Percentiles rank a stretch among this genome's conserved stretches.
Conservation (phyloP, 768 basidiomycete species). For the Xanthoconium purpureum region DNA sequence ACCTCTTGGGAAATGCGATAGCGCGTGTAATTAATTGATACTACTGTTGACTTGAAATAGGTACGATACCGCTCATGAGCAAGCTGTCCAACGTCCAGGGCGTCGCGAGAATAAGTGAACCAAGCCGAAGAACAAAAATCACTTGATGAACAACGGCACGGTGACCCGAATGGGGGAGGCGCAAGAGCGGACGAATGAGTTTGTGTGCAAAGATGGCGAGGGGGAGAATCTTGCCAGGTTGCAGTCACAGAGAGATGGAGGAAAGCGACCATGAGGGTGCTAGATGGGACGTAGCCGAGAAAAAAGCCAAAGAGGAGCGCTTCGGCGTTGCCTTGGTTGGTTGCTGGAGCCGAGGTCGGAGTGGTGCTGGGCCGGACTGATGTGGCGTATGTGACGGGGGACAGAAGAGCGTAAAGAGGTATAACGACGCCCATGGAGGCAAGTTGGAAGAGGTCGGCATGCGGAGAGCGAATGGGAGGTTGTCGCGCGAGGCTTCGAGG, state of each 20-base stretch:
- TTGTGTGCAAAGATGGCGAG: slow-evolving; percentile 20
- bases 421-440: slow-evolving; percentile 43
- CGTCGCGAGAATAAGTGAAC: slow-evolving; percentile 40
- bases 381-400: slow-evolving; percentile 40
- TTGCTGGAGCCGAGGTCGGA: slow-evolving; percentile 15
- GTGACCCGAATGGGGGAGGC: slow-evolving; percentile 19
- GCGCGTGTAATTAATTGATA: too few species aligned
- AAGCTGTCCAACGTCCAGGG: slow-evolving; percentile 45
- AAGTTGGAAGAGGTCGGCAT: slow-evolving; percentile 44
- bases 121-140: slow-evolving; percentile 45
- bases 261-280: slow-evolving; percentile 42
- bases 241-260: slow-evolving; percentile 44
- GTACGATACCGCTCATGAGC: slow-evolving; percentile 2
- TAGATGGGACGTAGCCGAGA: slow-evolving; percentile 46
- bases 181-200: slow-evolving; percentile 32
- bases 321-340: slow-evolving; percentile 49
- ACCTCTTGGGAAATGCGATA: too few species aligned
- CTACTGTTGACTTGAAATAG: too few species aligned
- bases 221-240: slow-evolving; percentile 53
- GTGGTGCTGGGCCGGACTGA: neutral
- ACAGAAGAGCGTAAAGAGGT: slow-evolving; percentile 48
- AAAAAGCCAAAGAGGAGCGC: slow-evolving; percentile 49
- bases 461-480: slow-evolving; percentile 34
- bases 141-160: slow-evolving; percentile 41
- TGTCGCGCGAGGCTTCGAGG: slow-evolving; percentile 43